Evolutionary conservation across 2,329 filamentous ascomycete genomes (phyloP), one percentile per base, ranked within the genome.

Genomic region (Hirsutella minnesotensis): DNA sequence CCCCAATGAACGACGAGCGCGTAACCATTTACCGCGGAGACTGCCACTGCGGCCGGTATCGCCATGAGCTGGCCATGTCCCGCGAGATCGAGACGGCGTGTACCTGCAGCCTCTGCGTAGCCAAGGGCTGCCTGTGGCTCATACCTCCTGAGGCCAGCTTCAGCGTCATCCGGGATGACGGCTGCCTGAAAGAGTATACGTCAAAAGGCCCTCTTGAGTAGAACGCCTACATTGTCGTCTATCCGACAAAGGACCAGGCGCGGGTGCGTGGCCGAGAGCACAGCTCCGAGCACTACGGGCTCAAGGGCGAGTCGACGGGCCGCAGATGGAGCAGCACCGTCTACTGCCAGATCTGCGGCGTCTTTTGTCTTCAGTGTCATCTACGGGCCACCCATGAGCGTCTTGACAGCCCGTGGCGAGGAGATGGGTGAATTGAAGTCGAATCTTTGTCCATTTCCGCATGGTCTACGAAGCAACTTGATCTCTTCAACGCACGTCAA

Each of bases 91-190:
- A 30, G 3, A 29, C 40, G 0, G 33, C 47, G 1, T 60, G 56
- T 41, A 30, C 44, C 19, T 59, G 56, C 40, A 45, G 39, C 3
- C 48, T 54, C n/a, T 60, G 56, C 36, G 16, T 8, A 1, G 59
- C 56, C 42, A 55, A 57, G 18, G 57, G 55, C 3, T 53, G 55
- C 29, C 45, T 57, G 3, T 60, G 57, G 56, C 31, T 53, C n/a
- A 30, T 37, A 2, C 41, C 47, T 1, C 27, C 40, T 12, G 43
- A 39, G 4, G 40, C 37, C 13, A 38, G 31, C 3, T 42, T 55
- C 18, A 21, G 20, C n/a, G 38, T 44, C 7, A 39, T 42, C 40
- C 46, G 39, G 33, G 48, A 47, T 34, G 52, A 29, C 16, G 48
- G 45, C 10, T 40, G 15, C 18, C 9, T 37, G 40, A 19, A 20